These are phyloP conservation scores for Boletus reticuloceps DNA, from an alignment of 768 basidiomycete genomes.

Conservation along the genomic window DNA sequence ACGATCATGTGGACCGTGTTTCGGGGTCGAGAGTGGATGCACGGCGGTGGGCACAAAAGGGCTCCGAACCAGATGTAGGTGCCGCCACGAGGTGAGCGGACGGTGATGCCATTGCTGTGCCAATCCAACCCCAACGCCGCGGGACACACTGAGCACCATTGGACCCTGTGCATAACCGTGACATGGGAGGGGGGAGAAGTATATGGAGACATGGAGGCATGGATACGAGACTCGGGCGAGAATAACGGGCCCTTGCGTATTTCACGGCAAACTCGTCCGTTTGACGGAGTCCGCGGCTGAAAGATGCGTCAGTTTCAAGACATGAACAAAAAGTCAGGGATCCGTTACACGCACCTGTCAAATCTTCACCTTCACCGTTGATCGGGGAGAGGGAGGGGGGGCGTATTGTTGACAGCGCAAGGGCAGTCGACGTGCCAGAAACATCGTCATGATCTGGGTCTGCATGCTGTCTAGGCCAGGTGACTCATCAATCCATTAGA, in stretches of 20 bases:
- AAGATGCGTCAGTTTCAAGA: background rate
- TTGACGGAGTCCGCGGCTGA: slow-evolving; percentile 6
- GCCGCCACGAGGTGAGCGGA: slow-evolving; percentile 18
- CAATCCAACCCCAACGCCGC: background rate
- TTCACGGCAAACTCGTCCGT: background rate
- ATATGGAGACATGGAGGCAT: background rate
- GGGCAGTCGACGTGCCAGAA: background rate
- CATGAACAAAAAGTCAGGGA: background rate
- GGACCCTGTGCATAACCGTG: background rate
- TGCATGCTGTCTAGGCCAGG: background rate
- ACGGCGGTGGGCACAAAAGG: slow-evolving; percentile 2
- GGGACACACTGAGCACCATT: background rate
- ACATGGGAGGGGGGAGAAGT: background rate
- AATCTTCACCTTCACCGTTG: background rate
- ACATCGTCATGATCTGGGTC: background rate
- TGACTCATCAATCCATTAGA: background rate
- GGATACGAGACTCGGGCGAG: background rate
- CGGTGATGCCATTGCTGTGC: slow-evolving; percentile 3
- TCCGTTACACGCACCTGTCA: slow-evolving; percentile 1
- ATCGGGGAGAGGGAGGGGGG: background rate
- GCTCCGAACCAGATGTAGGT: background rate
- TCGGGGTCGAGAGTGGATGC: slow-evolving; percentile 13
- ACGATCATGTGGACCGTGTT: slow-evolving; percentile 2
- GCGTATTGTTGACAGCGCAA: background rate
- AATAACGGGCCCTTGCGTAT: background rate